Base-by-base conservation (phyloP, 2,329 filamentous ascomycete species). In the Epichloe sibirici region DNA sequence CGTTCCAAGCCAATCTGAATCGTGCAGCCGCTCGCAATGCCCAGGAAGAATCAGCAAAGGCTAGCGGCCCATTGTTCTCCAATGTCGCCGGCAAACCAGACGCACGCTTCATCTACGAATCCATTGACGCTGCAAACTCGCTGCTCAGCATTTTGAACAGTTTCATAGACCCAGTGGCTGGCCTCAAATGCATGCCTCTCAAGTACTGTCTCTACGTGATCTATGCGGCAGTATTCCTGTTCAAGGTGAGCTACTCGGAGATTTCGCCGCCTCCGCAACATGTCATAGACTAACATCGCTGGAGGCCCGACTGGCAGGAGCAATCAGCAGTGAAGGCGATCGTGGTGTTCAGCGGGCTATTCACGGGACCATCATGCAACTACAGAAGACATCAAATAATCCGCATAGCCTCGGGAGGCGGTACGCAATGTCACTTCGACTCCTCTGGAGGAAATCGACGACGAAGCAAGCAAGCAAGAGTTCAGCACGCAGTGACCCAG, bases 1-100 rank as follows among this genome's bases (percentile, higher is more conserved):
- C 84, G 1, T 88, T 88, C 58, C 85, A 88, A 62, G 84, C 85
- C 3, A 85, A 82, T 78, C 48, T 79, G 67, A 58, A 77, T 74
- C 61, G 76, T 66, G 52, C 66, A 68, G 57, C 73, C 5, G 46
- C 62, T 7, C 53, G 59, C 40, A 57, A 58, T 11, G 64, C 47
- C 64, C 61, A 53, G 69, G 69, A 59, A 62, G 64, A 46, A 65
- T 66, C 57, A 60, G 62, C 21, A 61, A 70, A 56, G 58, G 63
- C 43, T 63, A 68, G 57, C 62, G 67, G 57, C 65, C 66, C 69
- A 7, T 69, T 69, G 6, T 79, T 76, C 59, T 71, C 69, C 48
- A 77, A 81, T 52, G 70, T 83, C 3, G 77, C 78, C 5, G 76
- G 75, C 1, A 78, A 79, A 52, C 79, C 79, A 5, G 81, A 84